Evolutionary conservation across 1,284 basidiomycete genomes (phyloP), one percentile per base, ranked within the genome.

Genomic region (Sanghuangporus weigelae): DNA sequence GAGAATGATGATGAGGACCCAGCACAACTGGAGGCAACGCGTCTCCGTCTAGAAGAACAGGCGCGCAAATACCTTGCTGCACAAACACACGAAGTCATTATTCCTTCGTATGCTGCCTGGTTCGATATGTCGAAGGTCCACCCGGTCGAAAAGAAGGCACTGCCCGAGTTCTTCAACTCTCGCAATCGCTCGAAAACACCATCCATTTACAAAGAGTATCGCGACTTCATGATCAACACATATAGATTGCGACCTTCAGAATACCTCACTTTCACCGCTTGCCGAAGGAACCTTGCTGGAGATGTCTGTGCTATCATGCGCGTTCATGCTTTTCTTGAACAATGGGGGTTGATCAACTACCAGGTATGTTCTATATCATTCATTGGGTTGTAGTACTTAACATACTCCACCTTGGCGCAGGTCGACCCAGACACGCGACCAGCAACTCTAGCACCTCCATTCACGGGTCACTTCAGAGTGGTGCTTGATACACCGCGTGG

Each of bases 181-280:
- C 84, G 94, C 67, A 96, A 97, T 75, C 79, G 96, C 69, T 92
- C 90, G 68, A 99, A 99, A 79, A 98, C 96, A 0, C 96, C 96
- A 0, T 85, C 92, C 36, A 94, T 98, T 69, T 99, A 99, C 83
- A 99, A 98, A 76, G 96, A 98, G 75, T 99, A 99, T 74, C 88
- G 96, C 67, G 96, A 99, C 81, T 99, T 99, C 71, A 99, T 99
- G 95, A 87, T 99, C 76, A 98, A 99, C 79, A 96, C 96, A 2
- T 99, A 98, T 77, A 84, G 96, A 50, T 82, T 99, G 57, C 86
- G 97, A 67, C 97, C 96, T 0, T 86, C 86, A 49, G 96, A 99
- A 75, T 99, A 99, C 73, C 84, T 99, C 63, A 99, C 97, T 7
- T 94, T 99, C 66, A 99, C 96, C 1, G 96, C 96, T 1, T 99